These are phyloP conservation scores for Trichomonascaceae sp. DNA, from an alignment of 1,139 yeast genomes.

Conservation along the genomic window DNA sequence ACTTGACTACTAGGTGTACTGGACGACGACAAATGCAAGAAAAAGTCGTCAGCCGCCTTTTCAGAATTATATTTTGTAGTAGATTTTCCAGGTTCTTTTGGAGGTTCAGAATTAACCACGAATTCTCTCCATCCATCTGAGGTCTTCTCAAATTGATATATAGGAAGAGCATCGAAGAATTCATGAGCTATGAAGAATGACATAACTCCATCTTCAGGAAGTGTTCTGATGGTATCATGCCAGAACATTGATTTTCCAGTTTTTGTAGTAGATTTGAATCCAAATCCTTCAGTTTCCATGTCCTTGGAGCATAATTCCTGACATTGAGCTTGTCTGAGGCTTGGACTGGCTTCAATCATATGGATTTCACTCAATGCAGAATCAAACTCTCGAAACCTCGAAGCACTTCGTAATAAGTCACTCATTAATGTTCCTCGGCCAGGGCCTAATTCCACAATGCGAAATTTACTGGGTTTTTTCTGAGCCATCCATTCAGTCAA, in stretches of 20 bases:
- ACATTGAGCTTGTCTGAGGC: slow-evolving; percentile 55
- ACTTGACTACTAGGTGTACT: slow-evolving; percentile 58
- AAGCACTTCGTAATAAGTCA: slow-evolving; percentile 45
- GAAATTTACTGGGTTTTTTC: slow-evolving; percentile 42
- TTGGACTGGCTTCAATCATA: slow-evolving; percentile 68
- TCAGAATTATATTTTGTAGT: slow-evolving; percentile 12
- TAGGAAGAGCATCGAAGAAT: slow-evolving; percentile 82
- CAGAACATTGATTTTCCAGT: slow-evolving; percentile 56
- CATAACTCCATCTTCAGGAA: slow-evolving; percentile 40
- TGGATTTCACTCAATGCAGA: slow-evolving; percentile 38
- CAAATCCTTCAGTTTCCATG: slow-evolving; percentile 28
- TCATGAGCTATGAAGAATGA: slow-evolving; percentile 78
- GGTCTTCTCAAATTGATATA: slow-evolving; percentile 60
- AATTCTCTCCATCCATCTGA: slow-evolving; percentile 64
- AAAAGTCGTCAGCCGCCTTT: slow-evolving; percentile 41
- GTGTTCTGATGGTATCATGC: slow-evolving; percentile 64
- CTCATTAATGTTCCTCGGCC: slow-evolving; percentile 77
- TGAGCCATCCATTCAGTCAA: slow-evolving; percentile 54
- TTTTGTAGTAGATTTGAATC: slow-evolving; percentile 40
- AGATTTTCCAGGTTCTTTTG: slow-evolving; percentile 27
- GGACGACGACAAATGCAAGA: slow-evolving; percentile 51
- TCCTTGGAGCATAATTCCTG: slow-evolving; percentile 42
- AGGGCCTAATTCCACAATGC: slow-evolving; percentile 83
- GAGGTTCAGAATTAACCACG: slow-evolving; percentile 49
- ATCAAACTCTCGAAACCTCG: slow-evolving; percentile 26